Percentiles rank a stretch among this genome's conserved stretches.
These are phyloP conservation scores for Gastrolobium villosum DNA, from an alignment of 306 rosid genomes.

Conservation along the genomic window DNA sequence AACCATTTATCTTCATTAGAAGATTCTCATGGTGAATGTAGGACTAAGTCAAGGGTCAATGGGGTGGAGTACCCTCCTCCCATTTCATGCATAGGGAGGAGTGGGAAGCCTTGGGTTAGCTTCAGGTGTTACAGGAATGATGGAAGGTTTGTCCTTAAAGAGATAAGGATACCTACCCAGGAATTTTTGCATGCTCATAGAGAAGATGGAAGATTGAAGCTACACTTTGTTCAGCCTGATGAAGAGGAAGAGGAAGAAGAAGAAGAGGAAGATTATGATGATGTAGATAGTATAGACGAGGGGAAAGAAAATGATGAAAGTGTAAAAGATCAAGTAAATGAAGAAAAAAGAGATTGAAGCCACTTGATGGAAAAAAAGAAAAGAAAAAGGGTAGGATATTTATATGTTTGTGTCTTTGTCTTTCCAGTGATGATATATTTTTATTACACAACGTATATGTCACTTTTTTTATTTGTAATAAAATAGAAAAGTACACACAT, in stretches of 20 bases:
- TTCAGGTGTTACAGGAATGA: slow-evolving; percentile 71
- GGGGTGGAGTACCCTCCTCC: slow-evolving; percentile 84
- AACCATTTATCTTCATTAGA: not conserved
- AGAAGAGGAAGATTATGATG: not conserved
- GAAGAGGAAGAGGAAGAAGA: slow-evolving; percentile 46
- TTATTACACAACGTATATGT: too few species aligned
- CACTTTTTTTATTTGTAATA: too few species aligned
- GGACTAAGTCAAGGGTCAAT: slow-evolving; percentile 50
- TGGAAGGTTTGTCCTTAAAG: slow-evolving; percentile 82
- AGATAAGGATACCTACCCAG: slow-evolving; percentile 64
- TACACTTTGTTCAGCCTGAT: slow-evolving; percentile 67
- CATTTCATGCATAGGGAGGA: slow-evolving; percentile 75
- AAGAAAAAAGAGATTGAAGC: slow-evolving; percentile 17
- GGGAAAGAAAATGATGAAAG: not conserved
- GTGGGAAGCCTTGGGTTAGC: slow-evolving; percentile 78
- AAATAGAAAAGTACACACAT: too few species aligned
- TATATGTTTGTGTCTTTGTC: not conserved
- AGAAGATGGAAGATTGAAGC: slow-evolving; percentile 82
- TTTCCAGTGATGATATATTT: too few species aligned
- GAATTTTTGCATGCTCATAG: slow-evolving; percentile 84
- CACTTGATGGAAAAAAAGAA: not conserved
- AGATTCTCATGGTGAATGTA: slow-evolving; percentile 46
- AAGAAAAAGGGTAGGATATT: not conserved
- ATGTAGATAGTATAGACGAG: not conserved
- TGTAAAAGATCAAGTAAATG: slow-evolving; percentile 35